Percentiles rank a stretch among this genome's conserved stretches.
Evolutionary conservation across 2,329 filamentous ascomycete species (phyloP).

Genomic region (Ceratocystis alfenasii): DNA sequence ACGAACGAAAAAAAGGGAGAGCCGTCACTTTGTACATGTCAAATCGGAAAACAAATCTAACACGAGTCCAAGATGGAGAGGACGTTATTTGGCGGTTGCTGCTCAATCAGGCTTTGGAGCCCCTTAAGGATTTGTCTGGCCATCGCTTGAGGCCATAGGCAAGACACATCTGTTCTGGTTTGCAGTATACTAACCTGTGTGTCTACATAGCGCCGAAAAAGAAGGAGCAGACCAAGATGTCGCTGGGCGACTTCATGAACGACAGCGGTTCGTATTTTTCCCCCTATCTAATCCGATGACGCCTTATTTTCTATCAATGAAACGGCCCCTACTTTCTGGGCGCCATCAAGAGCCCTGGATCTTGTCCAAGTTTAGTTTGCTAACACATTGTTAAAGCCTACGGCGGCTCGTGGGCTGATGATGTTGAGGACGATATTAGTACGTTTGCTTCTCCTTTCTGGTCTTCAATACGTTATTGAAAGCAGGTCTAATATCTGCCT

Average conservation of each 20-base stretch:
- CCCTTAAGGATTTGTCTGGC: neutral
- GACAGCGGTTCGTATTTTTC: slow-evolving; percentile 37
- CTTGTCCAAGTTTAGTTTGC: neutral
- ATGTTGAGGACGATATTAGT: slow-evolving; percentile 87
- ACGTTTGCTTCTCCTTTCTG: slow-evolving; percentile 32
- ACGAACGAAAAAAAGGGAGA: neutral
- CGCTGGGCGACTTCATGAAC: slow-evolving; percentile 87
- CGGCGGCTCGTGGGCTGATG: slow-evolving; percentile 91
- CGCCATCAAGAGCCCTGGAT: neutral
- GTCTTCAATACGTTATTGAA: neutral
- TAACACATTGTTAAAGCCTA: slow-evolving; percentile 31
- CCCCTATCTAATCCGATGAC: neutral
- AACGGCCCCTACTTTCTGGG: neutral
- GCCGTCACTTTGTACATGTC: neutral
- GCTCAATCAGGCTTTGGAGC: slow-evolving; percentile 3
- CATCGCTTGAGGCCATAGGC: slow-evolving; percentile 1
- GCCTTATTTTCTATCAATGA: neutral
- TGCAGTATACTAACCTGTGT: slow-evolving; percentile 22
- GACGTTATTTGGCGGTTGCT: neutral
- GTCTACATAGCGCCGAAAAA: slow-evolving; percentile 66
- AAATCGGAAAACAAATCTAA: slow-evolving; percentile 6
- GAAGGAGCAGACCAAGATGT: slow-evolving; percentile 92
- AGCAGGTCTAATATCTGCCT: neutral
- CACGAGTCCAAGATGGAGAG: neutral
- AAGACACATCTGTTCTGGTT: neutral